Base-by-base conservation (phyloP, 495 filamentous ascomycete genomes). In the Hypomontagnella submonticulosa region DNA sequence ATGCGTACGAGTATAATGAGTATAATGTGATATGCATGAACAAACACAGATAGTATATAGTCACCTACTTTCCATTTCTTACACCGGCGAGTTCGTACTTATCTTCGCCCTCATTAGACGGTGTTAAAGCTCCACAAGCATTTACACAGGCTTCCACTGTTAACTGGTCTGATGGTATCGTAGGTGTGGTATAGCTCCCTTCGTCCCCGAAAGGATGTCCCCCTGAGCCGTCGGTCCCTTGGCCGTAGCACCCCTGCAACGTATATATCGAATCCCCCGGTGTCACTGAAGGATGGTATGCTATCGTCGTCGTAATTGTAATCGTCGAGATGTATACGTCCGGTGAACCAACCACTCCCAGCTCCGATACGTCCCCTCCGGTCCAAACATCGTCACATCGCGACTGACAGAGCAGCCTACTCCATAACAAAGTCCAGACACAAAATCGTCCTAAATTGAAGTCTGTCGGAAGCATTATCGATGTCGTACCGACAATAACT, bases 291-390 rank as follows among this genome's bases (percentile, higher is more conserved):
- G 69, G 69, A 15, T 57, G 63, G 37, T 69, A 71, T 32, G 47
- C 59, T 66, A 74, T 48, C 8, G 61, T 67, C 1, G 69, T 72
- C 1, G 69, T 70, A 40, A 72, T 43, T 15, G 63, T 72, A 23
- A 72, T 52, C 8, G 57, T 72, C n/a, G 54, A 10, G 6, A 41
- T 20, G 16, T 52, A 18, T 41, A 54, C 16, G 20, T 7, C 33
- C 10, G 65, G 58, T 13, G 34, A 51, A 15, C 65, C 61, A 2
- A 63, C 4, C 18, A 51, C 9, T 30, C 57, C 63, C 12, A 70
- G 11, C 33, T 72, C 67, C 18, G 67, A 46, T 16, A 32, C 60
- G 18, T 27, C 32, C 11, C 40, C 55, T 37, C 15, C 68, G 27
- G 23, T 27, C 50, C 11, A 46, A 5, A 12, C 57, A 32, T 55